phyloP scores from a whole-genome alignment of 495 filamentous ascomycete genomes.

The Glonium stellatum region DNA sequence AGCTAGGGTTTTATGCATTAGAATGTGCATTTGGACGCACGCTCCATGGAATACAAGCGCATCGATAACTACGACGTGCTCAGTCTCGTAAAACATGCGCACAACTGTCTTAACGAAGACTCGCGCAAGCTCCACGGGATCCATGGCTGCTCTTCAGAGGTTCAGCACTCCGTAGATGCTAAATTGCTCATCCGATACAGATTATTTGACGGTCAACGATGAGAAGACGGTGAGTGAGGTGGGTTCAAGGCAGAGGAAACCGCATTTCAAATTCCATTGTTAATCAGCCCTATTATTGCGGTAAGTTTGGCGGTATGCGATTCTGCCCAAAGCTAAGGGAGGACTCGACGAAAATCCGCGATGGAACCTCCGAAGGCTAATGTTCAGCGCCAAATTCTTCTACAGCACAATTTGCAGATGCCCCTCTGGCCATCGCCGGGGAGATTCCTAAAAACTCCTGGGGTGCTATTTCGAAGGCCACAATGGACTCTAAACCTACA shows the following conservation, averaged over 20 bases:
- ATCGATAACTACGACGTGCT: conserved; percentile 85
- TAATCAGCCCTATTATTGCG: no score
- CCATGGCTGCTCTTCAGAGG: conserved; percentile 6
- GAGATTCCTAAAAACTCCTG: conserved; percentile 12
- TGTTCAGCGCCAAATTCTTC: no score
- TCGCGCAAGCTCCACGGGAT: conserved; percentile 74
- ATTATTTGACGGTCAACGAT: neutral
- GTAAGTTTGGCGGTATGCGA: no score
- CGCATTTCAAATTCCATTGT: no score
- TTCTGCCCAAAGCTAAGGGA: no score
- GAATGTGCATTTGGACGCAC: conserved; percentile 42
- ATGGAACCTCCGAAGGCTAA: no score
- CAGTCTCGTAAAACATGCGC: conserved; percentile 87
- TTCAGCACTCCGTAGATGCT: neutral
- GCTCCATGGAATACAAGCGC: conserved; percentile 86
- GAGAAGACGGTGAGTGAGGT: neutral
- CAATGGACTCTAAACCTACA: neutral
- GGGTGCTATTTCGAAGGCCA: neutral
- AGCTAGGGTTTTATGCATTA: neutral
- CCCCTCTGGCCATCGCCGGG: conserved; percentile 7
- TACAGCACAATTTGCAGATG: conserved; percentile 4
- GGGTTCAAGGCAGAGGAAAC: no score
- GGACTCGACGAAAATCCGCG: no score
- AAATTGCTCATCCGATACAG: neutral
- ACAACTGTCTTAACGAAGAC: conserved; percentile 80